These are phyloP conservation scores for Cyclotella distinguenda DNA, from an alignment of 108 stramenopile species.

Conservation along the genomic window DNA sequence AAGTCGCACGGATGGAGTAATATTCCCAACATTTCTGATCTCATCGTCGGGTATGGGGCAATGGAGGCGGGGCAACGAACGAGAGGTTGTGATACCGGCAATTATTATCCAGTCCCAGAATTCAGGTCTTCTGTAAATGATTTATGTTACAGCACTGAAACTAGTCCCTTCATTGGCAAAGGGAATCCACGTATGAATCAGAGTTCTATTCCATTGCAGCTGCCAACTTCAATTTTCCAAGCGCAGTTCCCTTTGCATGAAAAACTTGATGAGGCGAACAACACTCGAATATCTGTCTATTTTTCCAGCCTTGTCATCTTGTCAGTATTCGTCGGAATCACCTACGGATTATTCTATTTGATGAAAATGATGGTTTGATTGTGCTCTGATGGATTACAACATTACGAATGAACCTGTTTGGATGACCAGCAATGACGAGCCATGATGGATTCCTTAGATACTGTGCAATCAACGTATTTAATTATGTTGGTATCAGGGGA, in stretches of 20 bases:
- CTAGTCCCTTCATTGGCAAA: constrained; percentile 2
- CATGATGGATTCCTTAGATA: too few relatives aligned
- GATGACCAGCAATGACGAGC: too few relatives aligned
- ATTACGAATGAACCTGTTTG: too few relatives aligned
- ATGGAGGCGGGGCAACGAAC: constrained; percentile 9
- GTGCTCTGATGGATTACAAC: too few relatives aligned
- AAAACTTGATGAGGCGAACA: constrained; percentile 1
- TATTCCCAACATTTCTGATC: not conserved
- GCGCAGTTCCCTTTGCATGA: not conserved
- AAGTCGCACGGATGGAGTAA: not conserved
- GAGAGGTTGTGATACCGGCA: not conserved
- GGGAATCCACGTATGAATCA: not conserved
- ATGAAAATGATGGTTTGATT: constrained; percentile 31
- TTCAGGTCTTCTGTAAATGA: constrained; percentile 1
- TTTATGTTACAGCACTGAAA: constrained; percentile 4
- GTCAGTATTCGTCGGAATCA: constrained; percentile 18
- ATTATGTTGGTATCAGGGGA: too few relatives aligned
- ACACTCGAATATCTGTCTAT: constrained; percentile 12
- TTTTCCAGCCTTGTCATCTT: constrained; percentile 20
- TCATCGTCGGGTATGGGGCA: constrained; percentile 5
- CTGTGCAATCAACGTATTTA: too few relatives aligned
- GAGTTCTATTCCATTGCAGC: not conserved
- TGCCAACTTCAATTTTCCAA: constrained; percentile 5
- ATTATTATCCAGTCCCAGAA: constrained; percentile 1
- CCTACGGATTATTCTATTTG: constrained; percentile 19